Base-by-base conservation (phyloP, 1,284 basidiomycete genomes). In the Retiboletus flavoniger region DNA sequence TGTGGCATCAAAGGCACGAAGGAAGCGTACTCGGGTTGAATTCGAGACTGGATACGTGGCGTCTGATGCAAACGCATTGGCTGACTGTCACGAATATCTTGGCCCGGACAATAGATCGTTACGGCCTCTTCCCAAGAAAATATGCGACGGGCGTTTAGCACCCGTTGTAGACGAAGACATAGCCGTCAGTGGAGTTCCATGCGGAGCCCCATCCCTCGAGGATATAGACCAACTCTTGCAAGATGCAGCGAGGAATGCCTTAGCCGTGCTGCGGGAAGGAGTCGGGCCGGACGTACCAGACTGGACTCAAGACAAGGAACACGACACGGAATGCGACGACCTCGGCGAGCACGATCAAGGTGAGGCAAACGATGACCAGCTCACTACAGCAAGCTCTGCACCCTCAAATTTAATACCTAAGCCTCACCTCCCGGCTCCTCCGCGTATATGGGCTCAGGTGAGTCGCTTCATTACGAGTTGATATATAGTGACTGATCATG, bases 371-470 rank as follows among this genome's bases (percentile, higher is more conserved):
- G 49, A 57, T 2, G 35, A 21, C n/a, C 56, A 56, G 9, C 29
- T 47, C 17, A 17, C 16, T 31, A 14, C 50, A 17, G n/a, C 26
- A 28, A n/a, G 34, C 29, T 36, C 53, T 24, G 32, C 11, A 7
- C 36, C 28, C 13, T 14, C 44, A 13, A 38, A 10, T 5, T 17
- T 19, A 7, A 29, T n/a, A 24, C 21, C 40, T 6, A 78, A 76
- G 58, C 68, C 68, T 19, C 66, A 66, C 5, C 58, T 82, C 19
- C 69, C 64, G 3, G 46, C 31, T 6, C 57, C 64, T 39, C 82
- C 81, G 16, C 78, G 72, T 3, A 77, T 84, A 31, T 84, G 82
- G 82, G 79, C 82, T 11, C 67, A 76, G 66, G 82, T 82, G 63
- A 57, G 65, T 54, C 32, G 38, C 11, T 50, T 41, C 28, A 8